These are phyloP conservation scores for Annulohypoxylon truncatum DNA, from an alignment of 2,329 filamentous ascomycete species.

Conservation along the genomic window DNA sequence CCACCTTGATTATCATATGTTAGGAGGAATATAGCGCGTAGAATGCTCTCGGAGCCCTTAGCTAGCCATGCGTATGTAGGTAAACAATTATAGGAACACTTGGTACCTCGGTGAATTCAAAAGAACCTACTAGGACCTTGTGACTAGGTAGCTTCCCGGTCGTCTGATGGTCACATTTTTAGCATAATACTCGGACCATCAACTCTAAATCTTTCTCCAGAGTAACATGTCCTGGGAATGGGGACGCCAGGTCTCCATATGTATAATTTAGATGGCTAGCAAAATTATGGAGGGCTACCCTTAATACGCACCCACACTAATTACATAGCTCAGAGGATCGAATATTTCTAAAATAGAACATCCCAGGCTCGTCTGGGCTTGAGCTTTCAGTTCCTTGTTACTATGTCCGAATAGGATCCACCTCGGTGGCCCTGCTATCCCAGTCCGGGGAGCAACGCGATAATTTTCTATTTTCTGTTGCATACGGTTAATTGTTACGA, in stretches of 20 bases:
- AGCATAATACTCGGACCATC: not conserved
- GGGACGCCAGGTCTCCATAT: not conserved
- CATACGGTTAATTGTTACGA: conserved; percentile 20
- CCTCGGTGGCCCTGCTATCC: not conserved
- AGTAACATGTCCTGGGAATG: not conserved
- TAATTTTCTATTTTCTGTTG: conserved; percentile 1
- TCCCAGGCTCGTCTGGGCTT: conserved; percentile 1
- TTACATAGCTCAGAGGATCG: not conserved
- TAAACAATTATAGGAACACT: not conserved
- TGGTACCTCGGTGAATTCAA: not conserved
- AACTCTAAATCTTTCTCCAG: not conserved
- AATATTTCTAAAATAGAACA: conserved; percentile 24
- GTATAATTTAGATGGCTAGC: not conserved
- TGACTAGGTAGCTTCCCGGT: not conserved
- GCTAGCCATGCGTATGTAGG: not conserved
- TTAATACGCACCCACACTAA: too few species aligned
- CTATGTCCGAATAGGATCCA: not conserved
- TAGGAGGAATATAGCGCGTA: not conserved
- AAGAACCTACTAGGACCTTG: not conserved
- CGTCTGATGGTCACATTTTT: not conserved
- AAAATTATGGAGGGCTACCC: not conserved
- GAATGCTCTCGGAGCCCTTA: not conserved
- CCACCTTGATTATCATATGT: not conserved
- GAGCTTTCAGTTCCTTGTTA: conserved; percentile 2
- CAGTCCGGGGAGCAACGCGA: not conserved